Evolutionary conservation across 371 early-diverging fungal genomes (phyloP), one percentile per base, ranked within the genome.

Genomic region (Circinella umbellata): DNA sequence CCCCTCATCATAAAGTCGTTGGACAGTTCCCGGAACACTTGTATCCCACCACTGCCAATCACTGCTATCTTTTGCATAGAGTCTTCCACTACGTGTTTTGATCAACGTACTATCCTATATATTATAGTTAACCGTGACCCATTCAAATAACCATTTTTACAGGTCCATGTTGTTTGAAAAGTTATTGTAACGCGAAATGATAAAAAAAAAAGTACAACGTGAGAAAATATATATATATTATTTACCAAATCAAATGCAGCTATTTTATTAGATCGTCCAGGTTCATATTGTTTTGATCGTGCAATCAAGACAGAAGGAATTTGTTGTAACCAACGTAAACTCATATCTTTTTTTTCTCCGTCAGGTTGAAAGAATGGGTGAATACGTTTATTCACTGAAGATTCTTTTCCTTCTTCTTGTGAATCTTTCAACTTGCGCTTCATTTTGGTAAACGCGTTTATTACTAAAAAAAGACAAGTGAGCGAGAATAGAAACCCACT

Each of bases 231-330:
- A 13, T 14, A 62, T 11, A 39, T 13, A 62, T 34, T 18, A 61
- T 39, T 61, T 83, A 83, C 93, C 68, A 96, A 80, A 75, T 96
- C 96, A 76, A 94, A 96, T 0, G 93, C 90, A 4, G 95, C 95
- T 48, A 96, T 82, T 68, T 88, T 27, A 27, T 27, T 92, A 3
- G 74, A 49, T 34, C 68, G 65, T 18, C 48, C 64, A 17, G 64
- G 10, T 18, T 74, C 70, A 13, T 46, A 39, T 11, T 54, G 68
- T 63, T 63, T 71, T 1, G 66, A 53, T 38, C 74, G 38, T 9
- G 66, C 73, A 46, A 73, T 46, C 37, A 73, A 61, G 38, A 73
- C 62, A 3, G 73, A 62, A n/a, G 69, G 68, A 18, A 73, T 9
- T 18, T 57, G 49, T 35, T 54, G 47, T 13, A 73, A 7, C 73